phyloP scores from a whole-genome alignment of 805 yeast species.

The Jamesozyma spencerorum region DNA sequence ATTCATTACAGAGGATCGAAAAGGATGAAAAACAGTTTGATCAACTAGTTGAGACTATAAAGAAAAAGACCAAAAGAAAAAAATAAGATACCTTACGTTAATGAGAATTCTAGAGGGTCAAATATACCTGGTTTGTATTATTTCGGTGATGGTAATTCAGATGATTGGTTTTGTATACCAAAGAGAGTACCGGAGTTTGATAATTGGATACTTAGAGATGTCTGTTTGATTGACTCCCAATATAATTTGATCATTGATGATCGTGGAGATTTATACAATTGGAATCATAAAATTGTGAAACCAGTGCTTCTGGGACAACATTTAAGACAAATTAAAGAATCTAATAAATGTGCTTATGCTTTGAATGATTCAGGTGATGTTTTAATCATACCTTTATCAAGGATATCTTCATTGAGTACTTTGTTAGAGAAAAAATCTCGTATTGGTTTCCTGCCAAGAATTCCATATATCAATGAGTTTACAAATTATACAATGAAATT shows the following conservation, averaged over 20 bases:
- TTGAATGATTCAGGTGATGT: constrained; percentile 32
- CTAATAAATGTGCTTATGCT: constrained; percentile 47
- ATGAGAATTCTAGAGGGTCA: constrained; percentile 11
- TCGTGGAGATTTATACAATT: constrained; percentile 66
- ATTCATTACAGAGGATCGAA: not conserved
- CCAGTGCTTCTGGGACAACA: constrained; percentile 40
- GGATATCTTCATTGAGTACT: not conserved
- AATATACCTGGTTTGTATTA: constrained; percentile 51
- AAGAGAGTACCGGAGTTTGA: constrained; percentile 57
- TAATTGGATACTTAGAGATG: constrained; percentile 45
- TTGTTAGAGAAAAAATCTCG: not conserved
- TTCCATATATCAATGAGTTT: not conserved
- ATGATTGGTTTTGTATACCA: constrained; percentile 37
- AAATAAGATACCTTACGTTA: constrained; percentile 22
- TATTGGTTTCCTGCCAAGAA: constrained; percentile 1
- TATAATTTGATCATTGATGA: constrained; percentile 49
- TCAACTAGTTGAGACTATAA: not conserved
- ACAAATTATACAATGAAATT: constrained; percentile 15
- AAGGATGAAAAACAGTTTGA: not conserved
- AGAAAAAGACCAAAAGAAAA: constrained; percentile 31
- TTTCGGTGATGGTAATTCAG: constrained; percentile 47
- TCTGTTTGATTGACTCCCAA: constrained; percentile 39
- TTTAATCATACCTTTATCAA: constrained; percentile 27
- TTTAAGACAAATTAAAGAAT: constrained; percentile 36
- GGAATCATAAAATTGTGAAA: constrained; percentile 33